phyloP scores from a whole-genome alignment of 192 early-diverging fungal genomes.

The Entomortierella parvispora region DNA sequence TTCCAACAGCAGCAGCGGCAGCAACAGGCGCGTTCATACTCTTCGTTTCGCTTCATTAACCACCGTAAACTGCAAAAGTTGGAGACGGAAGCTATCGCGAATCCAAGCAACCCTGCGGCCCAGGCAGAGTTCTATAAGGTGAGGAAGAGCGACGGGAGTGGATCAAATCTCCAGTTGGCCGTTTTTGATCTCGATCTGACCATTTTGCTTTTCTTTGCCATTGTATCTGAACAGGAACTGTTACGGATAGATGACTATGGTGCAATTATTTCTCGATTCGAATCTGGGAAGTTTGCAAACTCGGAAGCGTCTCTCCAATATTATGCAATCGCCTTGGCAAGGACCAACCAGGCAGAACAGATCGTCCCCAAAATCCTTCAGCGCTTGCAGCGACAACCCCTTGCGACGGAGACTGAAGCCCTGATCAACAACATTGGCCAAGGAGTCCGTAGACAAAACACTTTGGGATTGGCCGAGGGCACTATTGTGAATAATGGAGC shows the following conservation, averaged over 20 bases:
- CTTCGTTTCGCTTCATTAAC: conserved; percentile 56
- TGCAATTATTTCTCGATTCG: conserved; percentile 63
- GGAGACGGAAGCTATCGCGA: conserved; percentile 64
- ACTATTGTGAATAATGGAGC: conserved; percentile 36
- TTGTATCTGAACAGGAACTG: conserved; percentile 53
- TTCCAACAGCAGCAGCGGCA: not conserved
- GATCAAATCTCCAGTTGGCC: not conserved
- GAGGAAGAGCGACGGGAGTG: not conserved
- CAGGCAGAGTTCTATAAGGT: conserved; percentile 69
- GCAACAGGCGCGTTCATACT: conserved; percentile 26
- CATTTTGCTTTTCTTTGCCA: not conserved
- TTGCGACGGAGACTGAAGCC: conserved; percentile 28
- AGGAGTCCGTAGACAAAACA: conserved; percentile 23
- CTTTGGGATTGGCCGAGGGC: conserved; percentile 7
- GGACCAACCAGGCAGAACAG: conserved; percentile 61
- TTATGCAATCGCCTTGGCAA: conserved; percentile 63
- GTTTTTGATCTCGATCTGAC: not conserved
- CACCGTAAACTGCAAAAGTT: conserved; percentile 57
- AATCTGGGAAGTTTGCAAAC: conserved; percentile 60
- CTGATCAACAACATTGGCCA: conserved; percentile 25
- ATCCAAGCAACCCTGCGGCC: conserved; percentile 56
- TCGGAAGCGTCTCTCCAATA: conserved; percentile 65
- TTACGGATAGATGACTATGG: conserved; percentile 60
- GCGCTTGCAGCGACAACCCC: conserved; percentile 53
- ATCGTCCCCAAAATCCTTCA: conserved; percentile 65